Percentiles rank a stretch among this genome's conserved stretches.
These are phyloP conservation scores for Furcasterigmium sp. DNA, from an alignment of 2,329 filamentous ascomycete species.

Conservation along the genomic window DNA sequence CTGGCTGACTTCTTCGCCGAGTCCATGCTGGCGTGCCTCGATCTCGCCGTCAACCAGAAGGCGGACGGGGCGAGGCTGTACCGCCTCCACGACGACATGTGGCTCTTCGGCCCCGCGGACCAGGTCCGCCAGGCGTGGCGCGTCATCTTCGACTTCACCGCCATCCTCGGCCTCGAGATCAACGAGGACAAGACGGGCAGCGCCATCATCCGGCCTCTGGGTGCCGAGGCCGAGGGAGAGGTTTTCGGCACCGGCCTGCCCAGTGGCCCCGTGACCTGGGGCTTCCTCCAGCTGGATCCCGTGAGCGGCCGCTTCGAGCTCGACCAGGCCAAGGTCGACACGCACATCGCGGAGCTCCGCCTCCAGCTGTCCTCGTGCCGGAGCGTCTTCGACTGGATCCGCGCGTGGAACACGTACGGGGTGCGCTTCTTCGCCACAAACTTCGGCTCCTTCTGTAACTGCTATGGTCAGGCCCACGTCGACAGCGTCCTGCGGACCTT, in stretches of 20 bases:
- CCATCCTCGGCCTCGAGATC: constrained; percentile 46
- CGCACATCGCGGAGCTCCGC: constrained; percentile 51
- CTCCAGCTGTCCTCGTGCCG: constrained; percentile 47
- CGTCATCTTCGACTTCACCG: constrained; percentile 43
- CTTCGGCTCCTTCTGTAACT: constrained; percentile 49
- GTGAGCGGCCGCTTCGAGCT: constrained; percentile 45
- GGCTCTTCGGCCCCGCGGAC: constrained; percentile 52
- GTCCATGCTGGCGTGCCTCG: constrained; percentile 54
- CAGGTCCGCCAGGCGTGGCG: constrained; percentile 46
- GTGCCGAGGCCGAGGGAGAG: neutral
- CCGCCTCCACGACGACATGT: constrained; percentile 59
- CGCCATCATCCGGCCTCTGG: constrained; percentile 26
- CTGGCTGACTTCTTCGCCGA: constrained; percentile 53
- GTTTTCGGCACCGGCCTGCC: constrained; percentile 33
- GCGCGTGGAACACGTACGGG: constrained; percentile 56
- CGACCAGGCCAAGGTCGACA: constrained; percentile 47
- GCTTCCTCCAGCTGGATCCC: constrained; percentile 49
- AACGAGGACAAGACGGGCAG: constrained; percentile 54
- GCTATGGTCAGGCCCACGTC: constrained; percentile 49
- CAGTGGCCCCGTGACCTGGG: constrained; percentile 50
- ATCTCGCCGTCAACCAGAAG: constrained; percentile 53
- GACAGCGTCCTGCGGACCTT: constrained; percentile 49
- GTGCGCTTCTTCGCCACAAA: constrained; percentile 52
- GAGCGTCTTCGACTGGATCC: constrained; percentile 52
- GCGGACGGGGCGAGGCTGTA: constrained; percentile 48